Percentiles rank a stretch among this genome's conserved stretches.
phyloP scores from a whole-genome alignment of 768 basidiomycete genomes.

The Boletus barrowsii region DNA sequence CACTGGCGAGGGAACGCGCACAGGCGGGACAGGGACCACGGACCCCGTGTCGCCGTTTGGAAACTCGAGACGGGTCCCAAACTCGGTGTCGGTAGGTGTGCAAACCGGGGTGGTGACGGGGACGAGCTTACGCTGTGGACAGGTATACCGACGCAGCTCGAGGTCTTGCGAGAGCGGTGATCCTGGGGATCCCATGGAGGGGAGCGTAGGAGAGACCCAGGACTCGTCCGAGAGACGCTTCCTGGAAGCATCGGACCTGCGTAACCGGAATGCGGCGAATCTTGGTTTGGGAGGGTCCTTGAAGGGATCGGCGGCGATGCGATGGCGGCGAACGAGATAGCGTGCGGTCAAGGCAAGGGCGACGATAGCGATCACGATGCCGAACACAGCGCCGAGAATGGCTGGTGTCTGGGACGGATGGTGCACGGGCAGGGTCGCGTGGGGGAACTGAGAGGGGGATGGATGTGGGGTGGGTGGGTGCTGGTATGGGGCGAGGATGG shows the following conservation, averaged over 20 bases:
- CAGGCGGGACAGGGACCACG: conserved; percentile 1
- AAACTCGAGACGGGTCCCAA: conserved; percentile 10
- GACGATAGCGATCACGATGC: conserved; percentile 11
- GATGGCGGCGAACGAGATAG: conserved; percentile 14
- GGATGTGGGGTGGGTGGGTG: conserved; percentile 7
- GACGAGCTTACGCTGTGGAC: conserved; percentile 13
- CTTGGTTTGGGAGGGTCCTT: conserved; percentile 5
- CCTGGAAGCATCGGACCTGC: conserved; percentile 3
- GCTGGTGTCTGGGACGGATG: conserved; percentile 6
- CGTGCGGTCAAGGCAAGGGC: conserved; percentile 2
- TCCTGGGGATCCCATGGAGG: conserved; percentile 2
- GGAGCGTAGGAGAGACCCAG: conserved; percentile 21
- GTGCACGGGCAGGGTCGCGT: conserved; percentile 8
- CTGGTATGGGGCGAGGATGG: conserved; percentile 14
- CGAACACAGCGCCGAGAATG: conserved; percentile 18
- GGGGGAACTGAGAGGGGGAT: conserved; percentile 6
- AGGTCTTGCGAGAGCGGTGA: conserved; percentile 10
- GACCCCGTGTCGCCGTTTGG: background rate
- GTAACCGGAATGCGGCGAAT: conserved; percentile 3
- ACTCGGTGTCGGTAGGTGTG: conserved; percentile 22
- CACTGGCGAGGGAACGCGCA: conserved; percentile 21
- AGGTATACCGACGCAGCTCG: conserved; percentile 9
- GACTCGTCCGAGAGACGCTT: conserved; percentile 27
- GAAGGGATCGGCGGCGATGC: conserved; percentile 8
- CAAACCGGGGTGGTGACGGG: conserved; percentile 17